phyloP scores from a whole-genome alignment of 1,284 basidiomycete genomes.

The Irpex lacteus region DNA sequence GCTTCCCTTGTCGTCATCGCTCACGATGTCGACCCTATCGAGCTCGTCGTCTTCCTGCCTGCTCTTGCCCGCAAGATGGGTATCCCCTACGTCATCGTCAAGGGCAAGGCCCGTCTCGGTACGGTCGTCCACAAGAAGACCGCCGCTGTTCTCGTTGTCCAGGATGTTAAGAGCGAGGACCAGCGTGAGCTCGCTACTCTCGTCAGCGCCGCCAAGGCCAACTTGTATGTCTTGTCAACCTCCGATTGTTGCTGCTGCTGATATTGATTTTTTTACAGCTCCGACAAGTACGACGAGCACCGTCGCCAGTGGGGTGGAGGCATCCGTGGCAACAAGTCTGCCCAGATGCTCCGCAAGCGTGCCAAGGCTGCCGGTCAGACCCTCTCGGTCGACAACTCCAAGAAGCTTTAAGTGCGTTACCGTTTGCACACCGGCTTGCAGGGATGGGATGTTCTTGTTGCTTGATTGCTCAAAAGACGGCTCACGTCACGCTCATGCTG shows the following conservation, averaged over 20 bases:
- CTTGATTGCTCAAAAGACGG: not conserved
- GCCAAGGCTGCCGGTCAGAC: constrained; percentile 86
- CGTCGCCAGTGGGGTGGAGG: constrained; percentile 96
- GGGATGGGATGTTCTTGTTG: not conserved
- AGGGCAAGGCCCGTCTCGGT: constrained; percentile 96
- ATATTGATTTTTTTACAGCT: constrained; percentile 44
- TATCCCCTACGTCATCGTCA: constrained; percentile 97
- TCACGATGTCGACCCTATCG: constrained; percentile 98
- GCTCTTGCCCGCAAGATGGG: constrained; percentile 99
- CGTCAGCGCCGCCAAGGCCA: constrained; percentile 93
- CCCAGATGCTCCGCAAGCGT: constrained; percentile 91
- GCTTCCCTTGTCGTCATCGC: constrained; percentile 95
- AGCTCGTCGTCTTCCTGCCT: constrained; percentile 97
- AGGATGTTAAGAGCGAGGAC: constrained; percentile 96
- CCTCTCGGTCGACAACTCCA: constrained; percentile 48
- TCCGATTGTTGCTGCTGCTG: not conserved
- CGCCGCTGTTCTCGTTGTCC: constrained; percentile 85
- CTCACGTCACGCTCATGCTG: not conserved
- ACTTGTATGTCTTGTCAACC: constrained; percentile 65
- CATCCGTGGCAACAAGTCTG: constrained; percentile 89
- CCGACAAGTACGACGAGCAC: constrained; percentile 94
- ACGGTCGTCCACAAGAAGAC: constrained; percentile 99
- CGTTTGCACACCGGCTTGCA: not conserved
- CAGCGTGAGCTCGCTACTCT: constrained; percentile 90
- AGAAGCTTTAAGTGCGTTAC: constrained; percentile 56